These are phyloP conservation scores for Nepenthes gracilis DNA, from an alignment of 148 eudicot species.

Conservation along the genomic window DNA sequence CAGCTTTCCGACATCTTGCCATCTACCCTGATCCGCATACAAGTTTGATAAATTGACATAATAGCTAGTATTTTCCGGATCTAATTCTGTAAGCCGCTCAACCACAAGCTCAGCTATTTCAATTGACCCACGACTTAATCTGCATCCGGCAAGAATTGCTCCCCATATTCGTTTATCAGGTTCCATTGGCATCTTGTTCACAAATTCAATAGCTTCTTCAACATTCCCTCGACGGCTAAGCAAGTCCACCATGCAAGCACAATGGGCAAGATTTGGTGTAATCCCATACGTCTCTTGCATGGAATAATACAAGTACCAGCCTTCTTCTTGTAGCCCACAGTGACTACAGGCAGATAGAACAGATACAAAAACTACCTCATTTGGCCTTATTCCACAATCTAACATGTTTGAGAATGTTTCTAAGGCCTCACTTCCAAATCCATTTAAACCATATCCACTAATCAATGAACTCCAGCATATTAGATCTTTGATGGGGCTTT, in stretches of 20 bases:
- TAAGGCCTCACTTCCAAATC: conserved; percentile 50
- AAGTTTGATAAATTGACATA: conserved; percentile 45
- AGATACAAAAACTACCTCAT: conserved; percentile 51
- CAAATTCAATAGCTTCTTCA: conserved; percentile 57
- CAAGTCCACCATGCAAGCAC: conserved; percentile 74
- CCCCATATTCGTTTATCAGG: conserved; percentile 75
- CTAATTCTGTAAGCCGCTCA: conserved; percentile 35
- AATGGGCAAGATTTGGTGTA: conserved; percentile 48
- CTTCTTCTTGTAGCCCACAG: conserved; percentile 57
- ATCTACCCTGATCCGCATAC: conserved; percentile 61
- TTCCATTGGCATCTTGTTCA: conserved; percentile 42
- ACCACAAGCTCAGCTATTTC: conserved; percentile 41
- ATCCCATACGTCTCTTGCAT: conserved; percentile 43
- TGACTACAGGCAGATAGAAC: conserved; percentile 62
- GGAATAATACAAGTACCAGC: conserved; percentile 53
- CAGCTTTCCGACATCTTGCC: conserved; percentile 50
- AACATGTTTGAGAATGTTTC: conserved; percentile 50
- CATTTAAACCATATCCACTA: conserved; percentile 60
- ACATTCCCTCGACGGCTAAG: conserved; percentile 64
- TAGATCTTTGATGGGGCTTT: conserved; percentile 30
- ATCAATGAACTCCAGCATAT: conserved; percentile 76
- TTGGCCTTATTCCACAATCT: conserved; percentile 37
- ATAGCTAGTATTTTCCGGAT: conserved; percentile 43
- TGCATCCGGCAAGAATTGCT: conserved; percentile 68
- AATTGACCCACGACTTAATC: conserved; percentile 22